Evolutionary conservation across 148 eudicot genomes (phyloP), one percentile per base, ranked within the genome.

Genomic region (Nepenthes mirabilis): DNA sequence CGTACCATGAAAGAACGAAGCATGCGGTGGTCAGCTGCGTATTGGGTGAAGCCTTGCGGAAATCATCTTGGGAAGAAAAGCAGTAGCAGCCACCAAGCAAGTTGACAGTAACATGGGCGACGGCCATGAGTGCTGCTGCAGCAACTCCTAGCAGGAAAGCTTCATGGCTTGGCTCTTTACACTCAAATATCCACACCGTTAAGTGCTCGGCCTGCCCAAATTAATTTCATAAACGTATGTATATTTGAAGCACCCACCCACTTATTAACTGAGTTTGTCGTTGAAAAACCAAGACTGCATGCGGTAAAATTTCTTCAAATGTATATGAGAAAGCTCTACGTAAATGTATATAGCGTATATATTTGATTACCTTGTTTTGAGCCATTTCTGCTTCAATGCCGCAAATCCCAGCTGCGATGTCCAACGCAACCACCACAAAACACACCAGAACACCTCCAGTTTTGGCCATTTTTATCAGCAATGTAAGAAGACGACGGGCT

Each of bases 371-470:
- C 94, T 84, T 83, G 67, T 79, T 84, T 72, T 84, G 84, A 73
- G 97, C 88, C 1, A 77, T 81, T 74, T 90, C 91, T 0, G 91
- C 97, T 74, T 80, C 78, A 73, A 86, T 80, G 13, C 88, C 97
- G 6, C 89, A 80, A 68, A 86, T 61, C 47, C 95, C 95, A 9
- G 97, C 97, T n/a, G 67, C 72, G 14, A 82, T 61, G 63, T 90
- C 97, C 66, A 90, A 67, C 11, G 63, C 74, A 35, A 86, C 65
- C 8, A 90, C 74, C 55, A 80, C 6, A 34, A 90, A 54, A 52
- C 97, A 90, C 10, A 69, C 84, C 47, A 82, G 64, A 58, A 84
- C 48, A 3, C 84, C 83, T 57, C 74, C 59, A 6, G 72, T 9
- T 63, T 71, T 80, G 14, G 67, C 64, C 90, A 86, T 86, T 62